Base-by-base conservation (phyloP, 768 basidiomycete species). In the Suillus placidus region DNA sequence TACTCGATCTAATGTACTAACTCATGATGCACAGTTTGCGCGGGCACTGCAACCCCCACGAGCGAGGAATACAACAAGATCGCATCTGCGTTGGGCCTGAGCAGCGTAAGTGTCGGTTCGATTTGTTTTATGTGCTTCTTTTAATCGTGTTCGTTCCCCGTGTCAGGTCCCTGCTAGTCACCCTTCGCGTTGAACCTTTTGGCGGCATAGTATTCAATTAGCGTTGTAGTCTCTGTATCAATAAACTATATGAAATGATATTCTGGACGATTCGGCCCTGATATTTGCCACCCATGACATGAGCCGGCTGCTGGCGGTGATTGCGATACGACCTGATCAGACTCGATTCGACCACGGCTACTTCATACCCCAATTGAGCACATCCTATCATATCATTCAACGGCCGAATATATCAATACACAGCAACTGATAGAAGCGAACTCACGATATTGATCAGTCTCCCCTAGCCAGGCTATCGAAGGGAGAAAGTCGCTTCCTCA, bases 21-120 rank as follows among this genome's bases (percentile, higher is more conserved):
- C 37, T 64, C 49, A 51, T 37, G 1, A 12, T 26, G 40, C 51
- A 34, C 61, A 89, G 89, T 90, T 68, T 81, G 84, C 74, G 79
- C 79, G 13, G 87, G 83, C 8, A 68, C 23, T 0, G 43, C 16
- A 5, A 82, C 70, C 64, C 82, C 88, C 16, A 84, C 83, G 10
- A 66, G 75, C 9, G 65, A 69, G 0, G 89, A 90, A 69, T 89
- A 87, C 74, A 72, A 78, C 42, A 72, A 73, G 32, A 78, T 90
- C 64, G 83, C 85, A 0, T 10, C 13, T 0, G 81, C 71, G 4
- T 77, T 90, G 26, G 76, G 71, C 20, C 0, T 60, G 18, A 0
- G 16, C 30, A 54, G 58, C 38, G 43, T 71, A 10, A 85, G 62
- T 66, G 18, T 63, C 4, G 1, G 0, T 5, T 49, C 64, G 32